Conservation (phyloP, 2,329 filamentous ascomycete genomes). For the Penicillium sp. region DNA sequence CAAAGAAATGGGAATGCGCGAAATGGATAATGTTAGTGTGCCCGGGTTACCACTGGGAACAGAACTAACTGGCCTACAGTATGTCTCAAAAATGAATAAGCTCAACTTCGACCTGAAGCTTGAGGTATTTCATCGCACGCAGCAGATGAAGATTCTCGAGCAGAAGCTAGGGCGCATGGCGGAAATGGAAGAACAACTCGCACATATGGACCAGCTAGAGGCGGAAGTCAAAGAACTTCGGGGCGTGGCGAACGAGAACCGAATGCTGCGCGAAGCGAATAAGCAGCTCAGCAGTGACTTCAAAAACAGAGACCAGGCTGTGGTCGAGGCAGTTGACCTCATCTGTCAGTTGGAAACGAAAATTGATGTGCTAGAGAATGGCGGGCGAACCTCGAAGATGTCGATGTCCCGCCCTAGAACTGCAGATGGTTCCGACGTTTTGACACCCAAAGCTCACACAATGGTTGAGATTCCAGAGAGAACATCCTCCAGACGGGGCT, state of each 20-base stretch:
- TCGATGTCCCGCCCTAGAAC: conserved; percentile 30
- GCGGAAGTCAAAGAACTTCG: conserved; percentile 42
- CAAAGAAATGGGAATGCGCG: conserved; percentile 45
- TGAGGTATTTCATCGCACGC: conserved; percentile 43
- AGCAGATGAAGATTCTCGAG: conserved; percentile 39
- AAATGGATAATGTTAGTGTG: conserved; percentile 44
- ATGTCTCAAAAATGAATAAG: conserved; percentile 47
- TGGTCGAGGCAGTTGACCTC: conserved; percentile 46
- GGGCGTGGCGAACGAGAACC: conserved; percentile 38
- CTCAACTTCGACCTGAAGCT: conserved; percentile 48
- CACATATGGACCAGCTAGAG: conserved; percentile 41
- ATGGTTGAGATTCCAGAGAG: conserved; percentile 42
- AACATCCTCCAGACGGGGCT: conserved; percentile 38
- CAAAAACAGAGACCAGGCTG: conserved; percentile 43
- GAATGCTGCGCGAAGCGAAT: conserved; percentile 39
- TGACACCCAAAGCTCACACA: conserved; percentile 31
- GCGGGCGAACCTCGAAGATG: conserved; percentile 21
- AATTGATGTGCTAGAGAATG: conserved; percentile 36
- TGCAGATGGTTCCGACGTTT: conserved; percentile 26
- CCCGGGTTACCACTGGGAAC: not conserved
- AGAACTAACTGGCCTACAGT: conserved; percentile 31
- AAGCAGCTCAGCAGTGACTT: conserved; percentile 40
- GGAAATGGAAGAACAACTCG: conserved; percentile 37
- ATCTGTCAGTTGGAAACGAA: conserved; percentile 47
- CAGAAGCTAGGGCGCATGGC: conserved; percentile 41